These are phyloP conservation scores for Cercophora samala DNA, from an alignment of 495 filamentous ascomycete genomes.

Conservation along the genomic window DNA sequence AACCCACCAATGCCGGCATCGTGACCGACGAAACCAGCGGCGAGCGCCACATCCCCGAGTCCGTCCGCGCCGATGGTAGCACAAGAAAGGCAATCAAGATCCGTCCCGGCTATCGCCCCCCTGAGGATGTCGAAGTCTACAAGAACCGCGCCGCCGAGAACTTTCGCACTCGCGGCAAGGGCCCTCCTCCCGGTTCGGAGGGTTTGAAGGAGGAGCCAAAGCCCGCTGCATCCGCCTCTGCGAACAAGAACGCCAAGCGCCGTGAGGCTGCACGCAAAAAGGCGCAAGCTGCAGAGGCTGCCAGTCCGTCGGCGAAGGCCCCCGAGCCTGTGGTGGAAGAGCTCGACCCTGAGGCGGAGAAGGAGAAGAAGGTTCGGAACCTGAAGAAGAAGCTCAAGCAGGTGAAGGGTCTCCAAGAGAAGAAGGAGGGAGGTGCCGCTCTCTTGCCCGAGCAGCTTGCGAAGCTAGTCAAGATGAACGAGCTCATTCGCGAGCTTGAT, in stretches of 20 bases:
- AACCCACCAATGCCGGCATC: constrained; percentile 66
- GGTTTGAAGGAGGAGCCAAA: constrained; percentile 52
- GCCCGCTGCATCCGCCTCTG: constrained; percentile 44
- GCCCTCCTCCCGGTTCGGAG: constrained; percentile 76
- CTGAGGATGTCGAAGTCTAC: constrained; percentile 95
- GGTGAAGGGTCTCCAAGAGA: constrained; percentile 82
- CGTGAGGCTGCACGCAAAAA: constrained; percentile 78
- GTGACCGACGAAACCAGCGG: constrained; percentile 66
- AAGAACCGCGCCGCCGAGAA: constrained; percentile 85
- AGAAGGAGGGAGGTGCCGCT: constrained; percentile 80
- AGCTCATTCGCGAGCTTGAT: constrained; percentile 86
- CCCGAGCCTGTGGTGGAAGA: constrained; percentile 27
- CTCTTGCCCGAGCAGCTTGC: constrained; percentile 93
- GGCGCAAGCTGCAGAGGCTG: constrained; percentile 60
- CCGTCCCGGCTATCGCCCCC: constrained; percentile 86
- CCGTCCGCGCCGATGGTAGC: constrained; percentile 79
- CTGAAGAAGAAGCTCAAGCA: constrained; percentile 96
- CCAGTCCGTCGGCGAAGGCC: constrained; percentile 34
- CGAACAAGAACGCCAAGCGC: constrained; percentile 92
- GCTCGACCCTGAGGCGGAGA: constrained; percentile 69
- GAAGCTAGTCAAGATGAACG: constrained; percentile 95
- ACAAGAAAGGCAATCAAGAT: constrained; percentile 89
- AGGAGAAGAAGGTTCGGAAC: constrained; percentile 87
- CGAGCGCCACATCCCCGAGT: constrained; percentile 84
- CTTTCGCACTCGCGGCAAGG: constrained; percentile 76